A percentile compares a stretch with the other conserved stretches of the same genome.
phyloP scores from a whole-genome alignment of 176 grass and related monocot genomes.

The Elaeis guineensis region DNA sequence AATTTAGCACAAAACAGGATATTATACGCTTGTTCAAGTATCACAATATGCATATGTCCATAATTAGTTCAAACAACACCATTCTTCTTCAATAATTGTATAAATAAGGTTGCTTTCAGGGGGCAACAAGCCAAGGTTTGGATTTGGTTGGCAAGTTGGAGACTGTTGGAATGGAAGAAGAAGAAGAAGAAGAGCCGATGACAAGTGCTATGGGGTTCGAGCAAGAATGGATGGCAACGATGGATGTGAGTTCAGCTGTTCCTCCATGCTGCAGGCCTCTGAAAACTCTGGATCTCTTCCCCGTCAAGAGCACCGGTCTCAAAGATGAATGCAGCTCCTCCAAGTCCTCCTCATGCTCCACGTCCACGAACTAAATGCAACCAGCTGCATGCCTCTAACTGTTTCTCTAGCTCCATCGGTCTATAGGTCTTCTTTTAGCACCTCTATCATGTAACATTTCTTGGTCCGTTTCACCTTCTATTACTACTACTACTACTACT shows the following conservation, averaged over 20 bases:
- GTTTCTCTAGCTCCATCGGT: too few species aligned
- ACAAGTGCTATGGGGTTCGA: neutral
- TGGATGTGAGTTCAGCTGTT: conserved; percentile 16
- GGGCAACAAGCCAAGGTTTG: conserved; percentile 22
- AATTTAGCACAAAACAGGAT: too few species aligned
- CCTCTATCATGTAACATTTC: too few species aligned
- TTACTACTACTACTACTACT: too few species aligned
- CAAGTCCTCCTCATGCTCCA: conserved; percentile 89
- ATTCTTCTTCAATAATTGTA: too few species aligned
- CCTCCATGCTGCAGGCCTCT: conserved; percentile 60
- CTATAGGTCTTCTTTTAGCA: too few species aligned
- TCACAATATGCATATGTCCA: too few species aligned
- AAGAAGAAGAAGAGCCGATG: conserved; percentile 17
- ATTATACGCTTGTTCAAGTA: too few species aligned
- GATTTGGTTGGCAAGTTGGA: conserved; percentile 34
- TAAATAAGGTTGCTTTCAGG: conserved; percentile 24
- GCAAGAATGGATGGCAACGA: conserved; percentile 22
- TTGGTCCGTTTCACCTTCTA: too few species aligned
- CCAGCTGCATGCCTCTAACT: too few species aligned
- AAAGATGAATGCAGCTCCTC: conserved; percentile 84
- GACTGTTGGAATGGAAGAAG: conserved; percentile 24
- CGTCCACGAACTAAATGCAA: conserved; percentile 61
- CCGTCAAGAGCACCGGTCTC: conserved; percentile 63
- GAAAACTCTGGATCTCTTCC: conserved; percentile 81
- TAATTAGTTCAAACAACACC: too few species aligned